Percentiles rank a stretch among this genome's conserved stretches.
phyloP scores from a whole-genome alignment of 2,329 filamentous ascomycete species.

The Pyrenophora tritici-repentis region DNA sequence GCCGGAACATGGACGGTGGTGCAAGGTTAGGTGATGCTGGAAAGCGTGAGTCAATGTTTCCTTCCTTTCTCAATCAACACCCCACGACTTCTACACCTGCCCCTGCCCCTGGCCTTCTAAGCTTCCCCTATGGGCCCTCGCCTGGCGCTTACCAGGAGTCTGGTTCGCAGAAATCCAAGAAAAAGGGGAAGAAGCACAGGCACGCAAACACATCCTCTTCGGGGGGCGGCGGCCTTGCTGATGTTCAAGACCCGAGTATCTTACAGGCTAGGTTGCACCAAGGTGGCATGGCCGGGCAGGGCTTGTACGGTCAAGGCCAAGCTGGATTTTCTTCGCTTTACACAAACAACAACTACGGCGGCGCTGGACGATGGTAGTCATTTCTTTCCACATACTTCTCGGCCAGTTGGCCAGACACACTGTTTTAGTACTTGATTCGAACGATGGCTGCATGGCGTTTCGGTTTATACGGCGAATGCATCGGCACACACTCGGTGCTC shows the following conservation, averaged over 20 bases:
- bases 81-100: conserved; percentile 80
- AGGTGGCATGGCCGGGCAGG: conserved; percentile 80
- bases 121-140: conserved; percentile 87
- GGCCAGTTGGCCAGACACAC: conserved; percentile 29
- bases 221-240: conserved; percentile 97
- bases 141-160: conserved; percentile 87
- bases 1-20: conserved; percentile 63
- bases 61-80: conserved; percentile 87
- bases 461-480: conserved; percentile 45
- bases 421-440: conserved; percentile 41
- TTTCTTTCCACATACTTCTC: conserved; percentile 41
- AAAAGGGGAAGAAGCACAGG: conserved; percentile 99
- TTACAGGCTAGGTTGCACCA: conserved; percentile 97
- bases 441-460: conserved; percentile 48
- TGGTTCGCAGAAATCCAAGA: conserved; percentile 93
- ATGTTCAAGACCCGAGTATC: conserved; percentile 99
- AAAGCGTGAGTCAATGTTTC: conserved; percentile 99
- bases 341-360: conserved; percentile 59
- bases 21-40: conserved; percentile 78
- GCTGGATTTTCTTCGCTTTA: conserved; percentile 95
- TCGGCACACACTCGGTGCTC: conserved; percentile 43
- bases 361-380: conserved; percentile 46
- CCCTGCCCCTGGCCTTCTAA: conserved; percentile 88
- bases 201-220: conserved; percentile 99
- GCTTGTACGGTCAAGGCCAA: conserved; percentile 84